phyloP scores from a whole-genome alignment of 2,329 filamentous ascomycete genomes.

The Aspergillus awamori region DNA sequence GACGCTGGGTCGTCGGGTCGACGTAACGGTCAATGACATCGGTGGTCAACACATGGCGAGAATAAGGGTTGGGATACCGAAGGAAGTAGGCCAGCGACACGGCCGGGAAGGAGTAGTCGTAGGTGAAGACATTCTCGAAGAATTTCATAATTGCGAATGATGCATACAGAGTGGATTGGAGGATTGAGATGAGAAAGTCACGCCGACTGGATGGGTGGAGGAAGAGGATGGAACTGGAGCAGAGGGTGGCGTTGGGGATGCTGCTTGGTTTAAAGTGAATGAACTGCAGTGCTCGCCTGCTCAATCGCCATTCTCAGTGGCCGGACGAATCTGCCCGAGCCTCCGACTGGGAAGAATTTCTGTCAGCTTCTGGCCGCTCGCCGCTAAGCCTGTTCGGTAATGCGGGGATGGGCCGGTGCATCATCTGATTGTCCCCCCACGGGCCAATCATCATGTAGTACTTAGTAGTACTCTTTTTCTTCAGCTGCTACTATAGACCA shows the following conservation, averaged over 20 bases:
- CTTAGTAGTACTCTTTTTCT: neutral
- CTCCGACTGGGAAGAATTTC: constrained; percentile 23
- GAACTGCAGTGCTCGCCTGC: constrained; percentile 20
- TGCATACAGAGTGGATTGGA: constrained; percentile 18
- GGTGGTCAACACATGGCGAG: constrained; percentile 65
- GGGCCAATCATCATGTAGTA: constrained; percentile 7
- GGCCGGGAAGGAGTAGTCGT: constrained; percentile 67
- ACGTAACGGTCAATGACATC: constrained; percentile 67
- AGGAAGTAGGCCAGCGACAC: constrained; percentile 70
- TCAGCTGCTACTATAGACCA: neutral
- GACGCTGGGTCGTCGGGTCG: constrained; percentile 60
- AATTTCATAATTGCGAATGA: constrained; percentile 51
- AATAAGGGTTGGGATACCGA: constrained; percentile 69
- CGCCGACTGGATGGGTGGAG: neutral
- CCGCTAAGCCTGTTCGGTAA: constrained; percentile 24
- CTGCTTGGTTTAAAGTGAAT: constrained; percentile 9
- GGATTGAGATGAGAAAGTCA: neutral
- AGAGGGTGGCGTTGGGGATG: constrained; percentile 11
- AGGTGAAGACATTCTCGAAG: constrained; percentile 60
- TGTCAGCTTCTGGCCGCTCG: constrained; percentile 22
- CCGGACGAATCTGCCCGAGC: constrained; percentile 19
- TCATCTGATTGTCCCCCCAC: constrained; percentile 4
- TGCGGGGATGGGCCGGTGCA: constrained; percentile 21
- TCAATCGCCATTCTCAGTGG: constrained; percentile 21
- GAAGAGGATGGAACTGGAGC: constrained; percentile 3